Evolutionary conservation across 1,284 basidiomycete genomes (phyloP), one percentile per base, ranked within the genome.

Genomic region (Microbotryum saponariae): DNA sequence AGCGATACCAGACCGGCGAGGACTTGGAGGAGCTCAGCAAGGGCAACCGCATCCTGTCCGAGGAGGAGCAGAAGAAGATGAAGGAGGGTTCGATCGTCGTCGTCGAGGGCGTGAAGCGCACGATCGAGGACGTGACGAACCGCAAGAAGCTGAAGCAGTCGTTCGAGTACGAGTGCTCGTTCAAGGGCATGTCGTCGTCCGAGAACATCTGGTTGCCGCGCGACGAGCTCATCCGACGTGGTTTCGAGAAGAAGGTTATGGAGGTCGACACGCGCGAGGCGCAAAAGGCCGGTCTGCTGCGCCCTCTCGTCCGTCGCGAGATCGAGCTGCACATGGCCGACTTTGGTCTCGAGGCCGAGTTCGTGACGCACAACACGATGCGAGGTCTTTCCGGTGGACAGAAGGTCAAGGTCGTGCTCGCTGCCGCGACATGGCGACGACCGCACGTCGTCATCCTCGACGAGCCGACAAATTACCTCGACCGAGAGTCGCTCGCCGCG

Each of bases 131-230:
- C 82, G 87, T 97, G 75, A 76, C 85, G 70, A 74, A 81, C 67
- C 88, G 92, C 78, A 96, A 96, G 88, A 97, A 97, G 83, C 84
- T 96, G 78, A 97, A 97, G 85, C 92, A 96, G 81, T 93, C 91
- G 31, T 96, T 94, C 81, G 92, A 96, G 82, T 96, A 97, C 77
- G 68, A 69, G 63, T 54, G 51, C 48, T 51, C 63, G 20, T 69
- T 69, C 61, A 65, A 65, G 61, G 69, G 81, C 66, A 80, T 94
- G 71, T 87, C 84, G 63, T 92, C 91, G 58, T 90, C 91, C 47
- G 92, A 96, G 83, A 96, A 96, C 83, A 84, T 94, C 77, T 96
- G 92, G 91, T 72, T 97, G 64, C 84, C 93, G 52, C 89, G 92
- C 82, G 93, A 97, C 74, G 92, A 97, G 73, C 88, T 97, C 72